Percentiles rank a stretch among this genome's conserved stretches.
These are phyloP conservation scores for Colletotrichum phormii DNA, from an alignment of 2,329 filamentous ascomycete species.

Conservation along the genomic window DNA sequence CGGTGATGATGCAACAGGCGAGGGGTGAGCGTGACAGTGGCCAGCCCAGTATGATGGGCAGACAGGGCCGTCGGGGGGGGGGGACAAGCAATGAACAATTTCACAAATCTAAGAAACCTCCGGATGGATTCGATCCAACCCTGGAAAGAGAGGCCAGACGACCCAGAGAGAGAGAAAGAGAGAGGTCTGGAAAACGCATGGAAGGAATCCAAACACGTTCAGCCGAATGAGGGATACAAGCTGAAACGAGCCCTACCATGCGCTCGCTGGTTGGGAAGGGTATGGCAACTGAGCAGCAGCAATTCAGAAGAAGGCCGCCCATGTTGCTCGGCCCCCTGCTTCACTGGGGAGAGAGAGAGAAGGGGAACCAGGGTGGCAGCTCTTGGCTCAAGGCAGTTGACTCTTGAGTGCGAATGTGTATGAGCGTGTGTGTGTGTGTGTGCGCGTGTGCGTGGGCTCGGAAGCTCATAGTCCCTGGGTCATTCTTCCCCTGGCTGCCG, in stretches of 20 bases:
- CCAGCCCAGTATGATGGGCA: conserved; percentile 46
- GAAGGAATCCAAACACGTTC: conserved; percentile 53
- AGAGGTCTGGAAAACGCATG: conserved; percentile 52
- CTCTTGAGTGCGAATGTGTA: not conserved
- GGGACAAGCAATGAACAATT: conserved; percentile 43
- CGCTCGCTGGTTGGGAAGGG: conserved; percentile 49
- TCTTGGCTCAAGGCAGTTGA: conserved; percentile 37
- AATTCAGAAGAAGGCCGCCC: conserved; percentile 41
- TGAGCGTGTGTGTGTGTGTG: conserved; percentile 9
- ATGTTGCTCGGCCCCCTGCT: conserved; percentile 29
- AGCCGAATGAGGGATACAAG: conserved; percentile 50
- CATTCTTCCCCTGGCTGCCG: conserved; percentile 10
- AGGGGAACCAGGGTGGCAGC: conserved; percentile 33
- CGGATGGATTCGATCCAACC: conserved; percentile 41
- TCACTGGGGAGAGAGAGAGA: conserved; percentile 31
- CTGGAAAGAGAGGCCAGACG: conserved; percentile 44
- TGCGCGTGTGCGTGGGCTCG: conserved; percentile 21
- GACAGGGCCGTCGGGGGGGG: conserved; percentile 46
- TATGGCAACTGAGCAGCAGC: conserved; percentile 51
- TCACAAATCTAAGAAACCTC: conserved; percentile 45
- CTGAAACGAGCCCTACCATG: conserved; percentile 60
- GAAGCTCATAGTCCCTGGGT: conserved; percentile 26
- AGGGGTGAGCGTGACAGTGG: conserved; percentile 45
- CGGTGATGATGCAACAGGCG: conserved; percentile 56
- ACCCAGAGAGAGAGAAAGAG: conserved; percentile 39